Base-by-base conservation (phyloP, 352 stramenopile genomes). In the Phytophthora sp. region DNA sequence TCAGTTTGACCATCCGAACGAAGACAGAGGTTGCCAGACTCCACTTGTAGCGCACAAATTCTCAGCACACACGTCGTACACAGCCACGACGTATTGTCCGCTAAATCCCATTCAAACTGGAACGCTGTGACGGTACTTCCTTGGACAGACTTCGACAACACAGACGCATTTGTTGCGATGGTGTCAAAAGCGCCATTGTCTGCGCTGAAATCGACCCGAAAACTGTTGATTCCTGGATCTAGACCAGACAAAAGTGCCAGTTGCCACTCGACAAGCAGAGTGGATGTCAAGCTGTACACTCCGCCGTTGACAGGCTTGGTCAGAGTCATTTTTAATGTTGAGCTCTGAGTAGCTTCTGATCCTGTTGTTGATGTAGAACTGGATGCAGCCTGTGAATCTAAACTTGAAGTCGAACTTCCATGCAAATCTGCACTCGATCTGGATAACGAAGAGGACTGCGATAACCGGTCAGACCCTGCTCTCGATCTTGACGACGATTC, bases 121-220 rank as follows among this genome's bases (percentile, higher is more conserved):
- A 76, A 87, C 12, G 69, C 15, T 11, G 15, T 58, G 10, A 15
- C 37, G 15, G 59, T 62, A 17, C 26, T 28, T 34, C 56, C 27
- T 12, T 64, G 11, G 44, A 20, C 53, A 23, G 35, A 51, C 32
- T 9, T 30, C n/a, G 39, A 61, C 30, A 41, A 32, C 7, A 43
- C 39, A 17, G 50, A 39, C 2, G 34, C 37, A n/a, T 52, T 62
- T 5, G 43, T 27, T 12, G 69, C 65, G 18, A 84, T 79, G 1
- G 42, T 64, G n/a, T 57, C 20, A 34, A 88, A 86, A 9, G 31
- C 38, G 0, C 62, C 38, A 44, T 70, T 72, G 49, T 88, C 72
- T 35, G 61, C 58, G 12, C 74, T 86, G 39, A 88, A 88, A 30
- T 84, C 76, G 20, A 88, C 59, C 17, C 60, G 46, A 27, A 88